These are phyloP conservation scores for Eucalyptus paniculata DNA, from an alignment of 345 rosid species.

Conservation along the genomic window DNA sequence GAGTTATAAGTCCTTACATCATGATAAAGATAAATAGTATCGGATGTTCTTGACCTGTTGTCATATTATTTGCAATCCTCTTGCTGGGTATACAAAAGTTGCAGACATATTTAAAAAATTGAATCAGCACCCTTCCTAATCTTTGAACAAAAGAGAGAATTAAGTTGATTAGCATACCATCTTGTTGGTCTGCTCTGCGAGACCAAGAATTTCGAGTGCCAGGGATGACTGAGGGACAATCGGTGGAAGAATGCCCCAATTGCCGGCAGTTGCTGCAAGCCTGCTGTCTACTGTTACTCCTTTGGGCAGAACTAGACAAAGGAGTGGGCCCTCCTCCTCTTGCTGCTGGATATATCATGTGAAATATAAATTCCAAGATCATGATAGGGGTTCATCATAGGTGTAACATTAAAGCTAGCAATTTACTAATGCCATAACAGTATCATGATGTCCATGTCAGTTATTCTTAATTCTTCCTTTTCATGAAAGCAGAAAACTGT, in stretches of 20 bases:
- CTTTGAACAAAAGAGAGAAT: not conserved
- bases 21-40: not conserved
- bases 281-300: slow-evolving; percentile 35
- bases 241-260: slow-evolving; percentile 58
- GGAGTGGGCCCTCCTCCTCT: slow-evolving; percentile 46
- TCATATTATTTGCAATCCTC: not conserved
- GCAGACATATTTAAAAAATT: not conserved
- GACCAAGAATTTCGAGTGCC: slow-evolving; percentile 33
- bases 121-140: not conserved
- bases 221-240: slow-evolving; percentile 54
- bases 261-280: slow-evolving; percentile 68
- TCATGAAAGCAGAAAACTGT: not conserved
- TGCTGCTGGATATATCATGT: slow-evolving; percentile 11
- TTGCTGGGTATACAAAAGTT: not conserved
- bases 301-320: slow-evolving; percentile 38
- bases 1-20: not conserved
- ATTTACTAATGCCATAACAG: not conserved
- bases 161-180: slow-evolving; percentile 19
- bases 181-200: slow-evolving; percentile 22
- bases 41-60: not conserved
- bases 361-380: not conserved
- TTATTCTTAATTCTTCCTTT: not conserved
- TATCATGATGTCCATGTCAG: not conserved
- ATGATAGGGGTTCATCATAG: not conserved
- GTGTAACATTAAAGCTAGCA: not conserved